Conservation (phyloP, 208 protist genomes). For the Crithidia brevicula region DNA sequence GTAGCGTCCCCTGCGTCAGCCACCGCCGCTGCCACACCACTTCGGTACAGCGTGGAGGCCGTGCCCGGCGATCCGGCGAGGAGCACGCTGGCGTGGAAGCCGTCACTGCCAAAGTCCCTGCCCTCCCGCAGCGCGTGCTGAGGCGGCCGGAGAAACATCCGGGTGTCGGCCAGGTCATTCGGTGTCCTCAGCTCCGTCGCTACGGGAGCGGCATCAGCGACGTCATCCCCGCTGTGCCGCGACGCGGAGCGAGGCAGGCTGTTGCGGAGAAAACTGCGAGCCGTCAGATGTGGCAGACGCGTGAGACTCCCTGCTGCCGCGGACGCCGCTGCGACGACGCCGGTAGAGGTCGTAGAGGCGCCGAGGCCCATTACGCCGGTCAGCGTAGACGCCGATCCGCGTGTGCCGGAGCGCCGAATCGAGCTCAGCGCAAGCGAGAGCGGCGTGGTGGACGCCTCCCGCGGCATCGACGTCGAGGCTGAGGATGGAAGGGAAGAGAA, state of each 20-base stretch:
- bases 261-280: not conserved
- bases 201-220: not conserved
- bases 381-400: not conserved
- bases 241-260: constrained; percentile 3
- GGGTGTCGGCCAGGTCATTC: constrained; percentile 4
- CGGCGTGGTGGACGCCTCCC: constrained; percentile 9
- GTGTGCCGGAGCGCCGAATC: constrained; percentile 21
- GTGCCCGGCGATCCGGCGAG: not conserved
- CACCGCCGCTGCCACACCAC: not conserved
- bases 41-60: constrained; percentile 16
- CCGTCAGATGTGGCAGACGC: not conserved
- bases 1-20: not conserved
- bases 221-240: not conserved
- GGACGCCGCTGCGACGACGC: too few relatives aligned
- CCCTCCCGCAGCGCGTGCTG: not conserved
- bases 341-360: too few relatives aligned
- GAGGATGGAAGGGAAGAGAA: constrained; percentile 6
- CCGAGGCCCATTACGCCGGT: too few relatives aligned
- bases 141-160: constrained; percentile 14
- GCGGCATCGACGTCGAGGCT: constrained; percentile 6
- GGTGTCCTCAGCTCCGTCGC: not conserved
- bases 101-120: not conserved
- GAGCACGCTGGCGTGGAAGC: not conserved
- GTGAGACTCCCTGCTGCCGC: not conserved
- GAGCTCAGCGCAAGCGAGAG: constrained; percentile 19